phyloP scores from a whole-genome alignment of 306 rosid species.

The Senna siamea region DNA sequence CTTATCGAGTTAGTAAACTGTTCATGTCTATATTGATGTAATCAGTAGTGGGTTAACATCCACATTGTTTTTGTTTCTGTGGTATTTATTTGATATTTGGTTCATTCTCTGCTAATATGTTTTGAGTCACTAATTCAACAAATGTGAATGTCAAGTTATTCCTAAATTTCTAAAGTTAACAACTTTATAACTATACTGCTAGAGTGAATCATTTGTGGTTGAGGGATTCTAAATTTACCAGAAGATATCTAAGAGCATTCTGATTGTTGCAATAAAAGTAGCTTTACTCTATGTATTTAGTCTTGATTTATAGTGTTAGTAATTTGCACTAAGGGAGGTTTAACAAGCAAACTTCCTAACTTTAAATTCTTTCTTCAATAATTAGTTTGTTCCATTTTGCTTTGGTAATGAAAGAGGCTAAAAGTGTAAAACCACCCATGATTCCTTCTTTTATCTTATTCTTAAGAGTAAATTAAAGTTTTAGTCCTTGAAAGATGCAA shows the following conservation, averaged over 20 bases:
- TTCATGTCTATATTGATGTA: conserved; percentile 20
- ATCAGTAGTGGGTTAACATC: conserved; percentile 20
- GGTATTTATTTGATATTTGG: not conserved
- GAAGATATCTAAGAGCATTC: not conserved
- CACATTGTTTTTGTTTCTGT: not conserved
- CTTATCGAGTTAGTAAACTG: conserved; percentile 28
- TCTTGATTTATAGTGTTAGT: not conserved
- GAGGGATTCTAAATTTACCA: not conserved
- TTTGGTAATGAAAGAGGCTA: not conserved
- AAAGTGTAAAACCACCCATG: not conserved
- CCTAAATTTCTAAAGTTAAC: not conserved
- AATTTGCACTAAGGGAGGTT: not conserved
- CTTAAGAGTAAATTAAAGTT: too few species aligned
- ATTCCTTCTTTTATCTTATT: too few species aligned
- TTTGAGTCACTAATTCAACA: conserved; percentile 6
- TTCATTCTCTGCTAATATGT: not conserved
- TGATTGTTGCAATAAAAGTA: not conserved
- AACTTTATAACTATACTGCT: not conserved
- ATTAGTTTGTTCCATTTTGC: conserved; percentile 4
- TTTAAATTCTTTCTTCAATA: not conserved
- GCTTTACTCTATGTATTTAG: not conserved
- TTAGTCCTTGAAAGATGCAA: too few species aligned
- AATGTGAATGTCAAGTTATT: not conserved
- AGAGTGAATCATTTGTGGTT: not conserved
- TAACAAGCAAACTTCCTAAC: not conserved